phyloP scores from a whole-genome alignment of 2,329 filamentous ascomycete genomes.

The Didymella glomerata region DNA sequence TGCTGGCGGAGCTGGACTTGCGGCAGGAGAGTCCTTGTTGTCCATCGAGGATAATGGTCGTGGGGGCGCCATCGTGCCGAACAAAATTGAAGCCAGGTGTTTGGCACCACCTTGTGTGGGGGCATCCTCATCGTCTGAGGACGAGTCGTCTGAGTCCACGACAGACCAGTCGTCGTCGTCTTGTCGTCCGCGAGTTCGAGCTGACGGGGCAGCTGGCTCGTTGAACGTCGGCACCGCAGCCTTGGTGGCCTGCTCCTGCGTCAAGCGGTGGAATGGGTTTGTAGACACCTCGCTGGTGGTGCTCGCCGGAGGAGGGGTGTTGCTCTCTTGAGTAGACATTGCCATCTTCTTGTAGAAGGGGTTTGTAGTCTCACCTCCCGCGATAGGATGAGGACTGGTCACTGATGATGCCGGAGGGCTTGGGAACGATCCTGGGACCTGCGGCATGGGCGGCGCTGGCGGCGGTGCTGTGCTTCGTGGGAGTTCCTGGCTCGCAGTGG shows the following conservation, averaged over 20 bases:
- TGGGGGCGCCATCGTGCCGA: slow-evolving; percentile 95
- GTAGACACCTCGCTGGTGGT: slow-evolving; percentile 67
- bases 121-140: slow-evolving; percentile 74
- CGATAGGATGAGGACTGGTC: slow-evolving; percentile 59
- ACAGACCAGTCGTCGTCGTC: slow-evolving; percentile 82
- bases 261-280: slow-evolving; percentile 93
- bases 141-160: slow-evolving; percentile 78
- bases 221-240: slow-evolving; percentile 51
- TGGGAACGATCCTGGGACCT: slow-evolving; percentile 55
- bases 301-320: slow-evolving; percentile 52
- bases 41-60: slow-evolving; percentile 85
- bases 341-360: slow-evolving; percentile 93
- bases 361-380: slow-evolving; percentile 84
- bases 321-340: slow-evolving; percentile 67
- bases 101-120: slow-evolving; percentile 85
- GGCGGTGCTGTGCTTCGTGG: slow-evolving; percentile 56
- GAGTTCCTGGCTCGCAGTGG: slow-evolving; percentile 65
- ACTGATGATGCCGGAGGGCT: slow-evolving; percentile 60
- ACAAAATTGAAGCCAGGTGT: slow-evolving; percentile 91
- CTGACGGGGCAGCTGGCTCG: slow-evolving; percentile 59
- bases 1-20: slow-evolving; percentile 54
- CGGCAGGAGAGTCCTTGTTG: slow-evolving; percentile 64
- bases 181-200: slow-evolving; percentile 65
- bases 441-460: slow-evolving; percentile 55
- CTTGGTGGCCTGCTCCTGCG: slow-evolving; percentile 67